Conservation (phyloP, 2,329 filamentous ascomycete genomes). For the Trichoderma sp. region DNA sequence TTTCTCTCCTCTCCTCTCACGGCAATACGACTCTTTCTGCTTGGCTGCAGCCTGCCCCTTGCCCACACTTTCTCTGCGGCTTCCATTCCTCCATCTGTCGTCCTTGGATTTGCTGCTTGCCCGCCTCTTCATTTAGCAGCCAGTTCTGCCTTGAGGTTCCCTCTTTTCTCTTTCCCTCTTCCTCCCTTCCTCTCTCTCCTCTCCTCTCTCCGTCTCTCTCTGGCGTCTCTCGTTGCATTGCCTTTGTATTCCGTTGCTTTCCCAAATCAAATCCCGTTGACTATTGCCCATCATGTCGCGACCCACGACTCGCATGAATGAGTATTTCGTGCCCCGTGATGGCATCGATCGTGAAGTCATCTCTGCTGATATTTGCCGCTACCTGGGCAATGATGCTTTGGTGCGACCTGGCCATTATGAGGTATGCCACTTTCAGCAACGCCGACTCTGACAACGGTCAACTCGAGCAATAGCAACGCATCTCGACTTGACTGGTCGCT, state of each 20-base stretch:
- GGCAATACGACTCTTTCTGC: neutral
- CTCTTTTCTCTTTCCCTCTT: neutral
- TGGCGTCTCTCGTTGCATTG: conserved; percentile 24
- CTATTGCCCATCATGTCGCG: conserved; percentile 19
- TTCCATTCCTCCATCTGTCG: conserved; percentile 10
- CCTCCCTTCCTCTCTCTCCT: conserved; percentile 19
- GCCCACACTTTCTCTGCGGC: conserved; percentile 5
- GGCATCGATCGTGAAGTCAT: conserved; percentile 83
- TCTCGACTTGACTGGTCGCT: neutral
- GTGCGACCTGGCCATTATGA: conserved; percentile 72
- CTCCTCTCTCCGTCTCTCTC: conserved; percentile 24
- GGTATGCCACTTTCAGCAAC: conserved; percentile 43
- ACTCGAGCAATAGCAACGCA: neutral
- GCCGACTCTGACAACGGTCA: neutral
- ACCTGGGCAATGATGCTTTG: conserved; percentile 77
- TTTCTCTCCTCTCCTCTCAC: neutral
- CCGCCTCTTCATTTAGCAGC: conserved; percentile 10
- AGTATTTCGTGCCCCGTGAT: conserved; percentile 77
- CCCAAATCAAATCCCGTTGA: neutral
- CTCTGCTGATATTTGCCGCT: conserved; percentile 80
- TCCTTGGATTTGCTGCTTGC: conserved; percentile 4
- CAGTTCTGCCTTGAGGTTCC: conserved; percentile 8
- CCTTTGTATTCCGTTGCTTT: conserved; percentile 12
- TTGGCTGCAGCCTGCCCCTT: conserved; percentile 12
- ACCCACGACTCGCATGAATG: conserved; percentile 57